These are phyloP conservation scores for Pestalotiopsis fici DNA, from an alignment of 2,329 filamentous ascomycete species.

Conservation along the genomic window DNA sequence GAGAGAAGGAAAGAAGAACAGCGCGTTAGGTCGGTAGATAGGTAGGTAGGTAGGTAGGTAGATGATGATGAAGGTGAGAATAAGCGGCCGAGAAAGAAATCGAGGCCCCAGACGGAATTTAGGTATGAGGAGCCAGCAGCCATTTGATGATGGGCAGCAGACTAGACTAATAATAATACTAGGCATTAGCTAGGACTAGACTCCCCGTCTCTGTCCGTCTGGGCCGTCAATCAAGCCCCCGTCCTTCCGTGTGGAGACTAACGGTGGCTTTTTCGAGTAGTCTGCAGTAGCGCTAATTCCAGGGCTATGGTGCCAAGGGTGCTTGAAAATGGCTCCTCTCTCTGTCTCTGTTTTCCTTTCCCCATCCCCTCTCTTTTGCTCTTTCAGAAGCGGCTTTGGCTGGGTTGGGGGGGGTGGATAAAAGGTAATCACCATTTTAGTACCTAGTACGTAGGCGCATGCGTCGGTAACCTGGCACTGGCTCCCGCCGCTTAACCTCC, in stretches of 20 bases:
- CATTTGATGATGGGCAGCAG: too few relatives aligned
- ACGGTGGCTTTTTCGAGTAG: not conserved
- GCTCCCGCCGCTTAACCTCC: too few relatives aligned
- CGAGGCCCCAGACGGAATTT: not conserved
- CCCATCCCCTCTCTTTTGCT: too few relatives aligned
- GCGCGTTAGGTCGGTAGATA: not conserved
- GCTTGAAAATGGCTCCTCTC: not conserved
- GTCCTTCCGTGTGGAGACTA: constrained; percentile 1
- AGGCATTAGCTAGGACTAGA: too few relatives aligned
- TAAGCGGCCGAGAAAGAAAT: not conserved
- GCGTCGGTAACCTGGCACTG: too few relatives aligned
- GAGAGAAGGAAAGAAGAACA: not conserved
- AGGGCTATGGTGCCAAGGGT: not conserved
- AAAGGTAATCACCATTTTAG: too few relatives aligned
- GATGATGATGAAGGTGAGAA: not conserved
- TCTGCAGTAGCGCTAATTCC: not conserved
- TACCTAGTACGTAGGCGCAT: too few relatives aligned
- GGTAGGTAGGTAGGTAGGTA: too few relatives aligned
- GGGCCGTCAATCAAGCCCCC: not conserved
- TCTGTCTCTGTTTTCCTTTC: not conserved
- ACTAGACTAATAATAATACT: not conserved
- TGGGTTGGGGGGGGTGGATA: too few relatives aligned
- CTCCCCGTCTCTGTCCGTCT: not conserved
- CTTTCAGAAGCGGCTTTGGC: too few relatives aligned
- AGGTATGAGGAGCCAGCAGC: not conserved